These are phyloP conservation scores for Colletotrichum sublineola DNA, from an alignment of 2,329 filamentous ascomycete species.

Conservation along the genomic window DNA sequence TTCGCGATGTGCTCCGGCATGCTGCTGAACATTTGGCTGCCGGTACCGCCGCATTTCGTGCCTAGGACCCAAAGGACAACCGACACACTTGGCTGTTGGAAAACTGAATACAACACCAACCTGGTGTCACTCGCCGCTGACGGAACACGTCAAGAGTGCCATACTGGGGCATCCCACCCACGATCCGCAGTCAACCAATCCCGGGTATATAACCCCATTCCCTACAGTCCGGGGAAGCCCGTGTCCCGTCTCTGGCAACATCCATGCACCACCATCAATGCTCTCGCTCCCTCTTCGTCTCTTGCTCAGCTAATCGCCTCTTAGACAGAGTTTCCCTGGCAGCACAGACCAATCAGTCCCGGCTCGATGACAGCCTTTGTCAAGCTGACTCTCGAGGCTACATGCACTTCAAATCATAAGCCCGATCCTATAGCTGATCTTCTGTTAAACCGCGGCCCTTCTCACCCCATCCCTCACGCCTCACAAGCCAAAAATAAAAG, in stretches of 20 bases:
- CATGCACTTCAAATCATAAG: neutral
- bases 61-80: too few species aligned
- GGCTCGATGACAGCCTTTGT: neutral
- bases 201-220: neutral
- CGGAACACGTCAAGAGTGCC: neutral
- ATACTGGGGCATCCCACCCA: constrained; percentile 5
- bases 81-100: neutral
- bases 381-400: constrained; percentile 16
- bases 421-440: neutral
- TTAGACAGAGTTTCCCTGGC: neutral
- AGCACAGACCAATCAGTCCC: neutral
- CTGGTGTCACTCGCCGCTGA: neutral
- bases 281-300: neutral
- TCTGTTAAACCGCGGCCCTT: neutral
- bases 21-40: constrained; percentile 11
- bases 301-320: neutral
- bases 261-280: constrained; percentile 33
- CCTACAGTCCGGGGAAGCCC: constrained; percentile 24
- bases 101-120: neutral
- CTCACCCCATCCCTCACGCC: neutral
- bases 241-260: constrained; percentile 25
- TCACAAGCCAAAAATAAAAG: neutral
- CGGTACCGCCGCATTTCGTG: neutral
- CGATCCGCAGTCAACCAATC: neutral
- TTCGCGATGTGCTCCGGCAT: constrained; percentile 20